These are phyloP conservation scores for Leccinum subtestaceum DNA, from an alignment of 768 basidiomycete species.

Conservation along the genomic window DNA sequence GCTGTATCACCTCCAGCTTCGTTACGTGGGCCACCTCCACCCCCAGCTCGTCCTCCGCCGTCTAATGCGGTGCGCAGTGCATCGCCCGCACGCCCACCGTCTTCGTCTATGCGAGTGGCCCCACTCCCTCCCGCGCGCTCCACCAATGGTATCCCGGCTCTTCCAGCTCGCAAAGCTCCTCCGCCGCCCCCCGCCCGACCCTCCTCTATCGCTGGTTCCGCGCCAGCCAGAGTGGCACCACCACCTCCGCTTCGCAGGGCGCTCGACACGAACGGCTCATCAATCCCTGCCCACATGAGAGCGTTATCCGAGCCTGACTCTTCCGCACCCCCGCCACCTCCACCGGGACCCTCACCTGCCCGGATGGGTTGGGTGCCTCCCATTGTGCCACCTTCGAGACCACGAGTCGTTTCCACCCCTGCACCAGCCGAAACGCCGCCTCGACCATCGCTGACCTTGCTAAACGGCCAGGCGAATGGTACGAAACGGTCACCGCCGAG, in stretches of 20 bases:
- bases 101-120: constrained; percentile 15
- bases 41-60: constrained; percentile 26
- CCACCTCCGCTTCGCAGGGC: constrained; percentile 42
- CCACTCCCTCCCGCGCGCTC: constrained; percentile 31
- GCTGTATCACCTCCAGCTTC: constrained; percentile 27
- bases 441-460: constrained; percentile 10
- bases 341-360: constrained; percentile 29
- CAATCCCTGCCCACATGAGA: constrained; percentile 39
- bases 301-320: constrained; percentile 45
- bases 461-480: constrained; percentile 27
- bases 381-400: constrained; percentile 14
- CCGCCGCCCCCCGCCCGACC: constrained; percentile 46
- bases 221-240: constrained; percentile 34
- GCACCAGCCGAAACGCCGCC: constrained; percentile 17
- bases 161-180: constrained; percentile 36
- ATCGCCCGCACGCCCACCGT: constrained; percentile 17
- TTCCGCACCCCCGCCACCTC: constrained; percentile 32
- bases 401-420: constrained; percentile 27
- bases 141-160: constrained; percentile 11
- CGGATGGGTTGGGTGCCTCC: constrained; percentile 25
- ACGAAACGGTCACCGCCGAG: constrained; percentile 35
- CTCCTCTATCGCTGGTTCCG: constrained; percentile 31
- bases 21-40: constrained; percentile 25
- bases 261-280: constrained; percentile 25
- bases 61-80: constrained; percentile 28